Conservation (phyloP, 1,139 yeast genomes). For the Kodamaea sp. region DNA sequence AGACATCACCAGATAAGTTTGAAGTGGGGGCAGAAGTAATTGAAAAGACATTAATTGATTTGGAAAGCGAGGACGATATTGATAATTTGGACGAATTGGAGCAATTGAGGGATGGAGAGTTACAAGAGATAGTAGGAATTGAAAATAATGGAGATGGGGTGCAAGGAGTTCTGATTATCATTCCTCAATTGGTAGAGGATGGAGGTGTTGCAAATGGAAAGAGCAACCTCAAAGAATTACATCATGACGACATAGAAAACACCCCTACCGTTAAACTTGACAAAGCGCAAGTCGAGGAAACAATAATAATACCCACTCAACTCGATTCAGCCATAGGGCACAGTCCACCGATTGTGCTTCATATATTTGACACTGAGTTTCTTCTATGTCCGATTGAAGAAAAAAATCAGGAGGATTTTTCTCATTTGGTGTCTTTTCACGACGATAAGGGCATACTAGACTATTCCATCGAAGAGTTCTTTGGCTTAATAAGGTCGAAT, state of each 20-base stretch:
- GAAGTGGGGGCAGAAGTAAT: neutral
- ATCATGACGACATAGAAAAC: too few relatives aligned
- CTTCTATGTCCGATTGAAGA: conserved; percentile 24
- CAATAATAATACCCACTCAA: too few relatives aligned
- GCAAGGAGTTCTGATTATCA: too few relatives aligned
- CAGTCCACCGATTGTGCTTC: conserved; percentile 20
- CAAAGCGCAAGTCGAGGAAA: too few relatives aligned
- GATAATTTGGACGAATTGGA: conserved; percentile 16
- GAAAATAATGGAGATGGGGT: neutral
- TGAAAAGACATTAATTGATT: neutral
- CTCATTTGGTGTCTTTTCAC: conserved; percentile 25
- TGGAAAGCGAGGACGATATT: conserved; percentile 19
- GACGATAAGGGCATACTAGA: conserved; percentile 21
- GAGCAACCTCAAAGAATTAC: too few relatives aligned
- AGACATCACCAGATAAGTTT: neutral
- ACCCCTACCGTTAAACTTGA: too few relatives aligned
- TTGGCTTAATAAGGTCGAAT: conserved; percentile 27
- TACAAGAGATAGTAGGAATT: too few relatives aligned
- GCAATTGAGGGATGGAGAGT: too few relatives aligned
- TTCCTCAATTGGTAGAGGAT: too few relatives aligned
- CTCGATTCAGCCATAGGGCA: neutral
- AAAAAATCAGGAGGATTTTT: conserved; percentile 11
- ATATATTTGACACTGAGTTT: conserved; percentile 25
- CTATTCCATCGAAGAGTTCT: conserved; percentile 27
- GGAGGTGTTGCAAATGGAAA: too few relatives aligned